Base-by-base conservation (phyloP, 805 yeast species). In the Candida oleophila region DNA sequence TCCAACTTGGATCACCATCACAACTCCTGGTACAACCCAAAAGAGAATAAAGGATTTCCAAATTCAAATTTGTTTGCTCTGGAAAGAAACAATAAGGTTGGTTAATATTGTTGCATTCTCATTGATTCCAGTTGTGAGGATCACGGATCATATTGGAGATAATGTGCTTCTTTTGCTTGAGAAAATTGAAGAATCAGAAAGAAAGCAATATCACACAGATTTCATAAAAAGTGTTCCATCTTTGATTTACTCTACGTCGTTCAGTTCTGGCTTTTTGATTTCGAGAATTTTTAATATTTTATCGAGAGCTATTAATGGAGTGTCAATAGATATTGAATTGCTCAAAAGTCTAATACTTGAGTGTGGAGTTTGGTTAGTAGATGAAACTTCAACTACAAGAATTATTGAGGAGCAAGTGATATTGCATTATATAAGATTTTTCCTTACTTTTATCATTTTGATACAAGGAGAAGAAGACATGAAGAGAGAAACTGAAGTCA, bases 71-170 rank as follows among this genome's bases (percentile, higher is more conserved):
- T 61, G 72, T 43, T 55, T 52, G 33, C 28, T 70, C 4, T 72
- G 76, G 76, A 49, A 52, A 36, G 72, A 68, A 28, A 32, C 66
- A n/a, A 48, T 72, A n/a, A 45, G 75, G 15, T 42, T 68, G 15
- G 43, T 57, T 4, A 70, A 70, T 53, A 49, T 59, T 37, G 58
- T 57, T 4, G 44, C 59, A 0, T 59, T 68, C 46, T 52, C 57
- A 18, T 45, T 62, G n/a, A 53, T 58, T 1, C 61, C 68, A 3
- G 41, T 61, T 19, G 49, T 59, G n/a, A 56, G 55, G 9, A 56
- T 59, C 38, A 46, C 60, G 12, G 57, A 56, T 22, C 48, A 45
- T 2, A 37, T 62, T 25, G 62, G 61, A 41, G 46, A 30, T 28
- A 49, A 54, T 12, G 20, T 66, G 5, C 47, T 51, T 14, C 43